These are phyloP conservation scores for Gastrolobium villosum DNA, from an alignment of 306 rosid genomes.

Conservation along the genomic window DNA sequence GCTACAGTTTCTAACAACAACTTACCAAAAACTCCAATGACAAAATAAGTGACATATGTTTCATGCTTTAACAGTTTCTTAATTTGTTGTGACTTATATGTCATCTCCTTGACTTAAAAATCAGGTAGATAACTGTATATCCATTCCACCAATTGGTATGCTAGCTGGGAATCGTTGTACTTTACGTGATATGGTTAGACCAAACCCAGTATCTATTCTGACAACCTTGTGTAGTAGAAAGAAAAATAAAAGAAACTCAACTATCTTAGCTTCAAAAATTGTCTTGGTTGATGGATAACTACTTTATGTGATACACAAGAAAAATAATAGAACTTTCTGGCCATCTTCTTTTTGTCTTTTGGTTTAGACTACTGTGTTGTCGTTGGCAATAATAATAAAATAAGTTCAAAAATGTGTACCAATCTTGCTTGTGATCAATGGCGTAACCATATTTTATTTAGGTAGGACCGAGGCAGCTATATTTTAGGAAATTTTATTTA, in stretches of 20 bases:
- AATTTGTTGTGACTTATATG: slow-evolving; percentile 45
- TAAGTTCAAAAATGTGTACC: too few species aligned
- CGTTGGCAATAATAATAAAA: too few species aligned
- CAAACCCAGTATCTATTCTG: slow-evolving; percentile 50
- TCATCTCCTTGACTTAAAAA: slow-evolving; percentile 55
- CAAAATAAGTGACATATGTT: slow-evolving; percentile 7
- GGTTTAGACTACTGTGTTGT: neutral
- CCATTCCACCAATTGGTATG: slow-evolving; percentile 43
- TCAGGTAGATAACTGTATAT: slow-evolving; percentile 29
- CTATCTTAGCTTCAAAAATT: slow-evolving; percentile 33
- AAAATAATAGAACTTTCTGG: slow-evolving; percentile 48
- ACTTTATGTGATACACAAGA: slow-evolving; percentile 55
- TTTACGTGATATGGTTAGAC: slow-evolving; percentile 54
- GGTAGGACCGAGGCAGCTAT: too few species aligned
- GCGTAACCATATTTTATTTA: too few species aligned
- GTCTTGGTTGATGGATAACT: slow-evolving; percentile 43
- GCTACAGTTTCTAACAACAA: slow-evolving; percentile 24
- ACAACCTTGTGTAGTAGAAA: slow-evolving; percentile 40
- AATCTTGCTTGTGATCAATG: too few species aligned
- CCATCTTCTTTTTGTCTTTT: slow-evolving; percentile 42
- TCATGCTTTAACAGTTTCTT: neutral
- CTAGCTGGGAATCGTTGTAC: slow-evolving; percentile 55
- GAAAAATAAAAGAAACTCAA: neutral
- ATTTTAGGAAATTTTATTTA: too few species aligned
- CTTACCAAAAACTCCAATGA: slow-evolving; percentile 33